Evolutionary conservation across 2,329 filamentous ascomycete species (phyloP).

Genomic region (Venturia asperata): DNA sequence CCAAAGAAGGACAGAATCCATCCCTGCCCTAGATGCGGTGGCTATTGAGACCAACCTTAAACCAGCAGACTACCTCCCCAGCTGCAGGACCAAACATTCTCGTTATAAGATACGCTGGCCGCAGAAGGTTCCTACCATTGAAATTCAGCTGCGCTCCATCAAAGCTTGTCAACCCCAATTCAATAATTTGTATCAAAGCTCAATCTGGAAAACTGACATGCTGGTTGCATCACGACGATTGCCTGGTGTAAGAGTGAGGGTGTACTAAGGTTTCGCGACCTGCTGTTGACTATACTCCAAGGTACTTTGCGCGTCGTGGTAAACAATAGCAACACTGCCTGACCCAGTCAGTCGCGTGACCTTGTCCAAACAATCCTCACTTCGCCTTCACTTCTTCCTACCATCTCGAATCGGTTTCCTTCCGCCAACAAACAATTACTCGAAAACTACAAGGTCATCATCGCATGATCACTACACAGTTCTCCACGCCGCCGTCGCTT

Average conservation of each 20-base stretch:
- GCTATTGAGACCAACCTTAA: not conserved
- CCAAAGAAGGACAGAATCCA: not conserved
- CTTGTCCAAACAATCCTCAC: not conserved
- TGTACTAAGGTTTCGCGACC: not conserved
- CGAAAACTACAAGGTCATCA: not conserved
- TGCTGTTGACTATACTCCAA: not conserved
- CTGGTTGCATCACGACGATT: not conserved
- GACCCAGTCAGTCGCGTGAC: not conserved
- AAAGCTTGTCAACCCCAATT: not conserved
- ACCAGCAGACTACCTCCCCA: not conserved
- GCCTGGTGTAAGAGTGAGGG: not conserved
- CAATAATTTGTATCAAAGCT: not conserved
- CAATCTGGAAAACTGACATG: not conserved
- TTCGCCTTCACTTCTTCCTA: not conserved
- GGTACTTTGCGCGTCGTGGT: not conserved
- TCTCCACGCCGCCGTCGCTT: not conserved
- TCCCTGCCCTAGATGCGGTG: not conserved
- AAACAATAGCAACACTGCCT: not conserved
- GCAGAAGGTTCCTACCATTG: not conserved
- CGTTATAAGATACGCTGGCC: not conserved
- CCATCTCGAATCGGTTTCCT: too few species aligned
- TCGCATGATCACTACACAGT: not conserved
- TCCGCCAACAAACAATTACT: not conserved
- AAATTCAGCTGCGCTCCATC: not conserved
- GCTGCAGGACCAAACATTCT: not conserved